Evolutionary conservation across 2,329 filamentous ascomycete species (phyloP).

Genomic region (Fusarium solani-melongenae): DNA sequence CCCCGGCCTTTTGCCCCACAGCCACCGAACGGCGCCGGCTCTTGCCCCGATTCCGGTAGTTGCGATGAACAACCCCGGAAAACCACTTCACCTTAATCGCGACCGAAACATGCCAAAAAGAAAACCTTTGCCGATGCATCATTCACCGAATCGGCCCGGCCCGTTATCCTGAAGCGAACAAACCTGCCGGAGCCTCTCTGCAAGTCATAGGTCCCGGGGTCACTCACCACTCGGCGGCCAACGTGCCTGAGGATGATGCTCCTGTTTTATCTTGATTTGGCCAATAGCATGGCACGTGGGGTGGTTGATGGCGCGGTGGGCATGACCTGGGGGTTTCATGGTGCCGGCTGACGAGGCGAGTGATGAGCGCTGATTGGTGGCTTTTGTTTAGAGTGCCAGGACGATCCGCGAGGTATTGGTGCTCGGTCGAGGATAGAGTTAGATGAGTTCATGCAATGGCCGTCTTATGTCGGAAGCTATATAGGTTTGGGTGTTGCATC

Average conservation of each 20-base stretch:
- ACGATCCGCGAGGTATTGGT: constrained; percentile 31
- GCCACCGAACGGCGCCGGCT: constrained; percentile 22
- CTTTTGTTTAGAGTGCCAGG: background rate
- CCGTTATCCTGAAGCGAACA: constrained; percentile 27
- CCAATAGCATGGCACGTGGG: constrained; percentile 34
- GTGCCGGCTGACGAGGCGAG: constrained; percentile 14
- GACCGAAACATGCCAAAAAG: constrained; percentile 14
- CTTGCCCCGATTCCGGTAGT: constrained; percentile 30
- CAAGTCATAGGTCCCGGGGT: constrained; percentile 5
- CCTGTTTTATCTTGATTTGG: constrained; percentile 18
- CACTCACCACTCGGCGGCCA: constrained; percentile 23
- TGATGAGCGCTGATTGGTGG: constrained; percentile 31
- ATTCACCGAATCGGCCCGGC: constrained; percentile 18
- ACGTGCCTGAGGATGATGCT: constrained; percentile 23
- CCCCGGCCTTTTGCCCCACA: constrained; percentile 15
- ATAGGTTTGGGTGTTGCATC: background rate
- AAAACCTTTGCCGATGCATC: background rate
- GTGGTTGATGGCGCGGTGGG: constrained; percentile 19
- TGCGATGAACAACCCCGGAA: constrained; percentile 6
- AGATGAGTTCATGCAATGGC: constrained; percentile 27
- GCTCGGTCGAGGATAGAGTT: constrained; percentile 34
- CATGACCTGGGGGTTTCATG: constrained; percentile 33
- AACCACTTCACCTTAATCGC: constrained; percentile 7
- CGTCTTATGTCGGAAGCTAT: constrained; percentile 22
- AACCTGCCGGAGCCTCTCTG: constrained; percentile 1